Evolutionary conservation across 1,139 yeast genomes (phyloP).

Genomic region (Saccharomycopsis crataegensis): DNA sequence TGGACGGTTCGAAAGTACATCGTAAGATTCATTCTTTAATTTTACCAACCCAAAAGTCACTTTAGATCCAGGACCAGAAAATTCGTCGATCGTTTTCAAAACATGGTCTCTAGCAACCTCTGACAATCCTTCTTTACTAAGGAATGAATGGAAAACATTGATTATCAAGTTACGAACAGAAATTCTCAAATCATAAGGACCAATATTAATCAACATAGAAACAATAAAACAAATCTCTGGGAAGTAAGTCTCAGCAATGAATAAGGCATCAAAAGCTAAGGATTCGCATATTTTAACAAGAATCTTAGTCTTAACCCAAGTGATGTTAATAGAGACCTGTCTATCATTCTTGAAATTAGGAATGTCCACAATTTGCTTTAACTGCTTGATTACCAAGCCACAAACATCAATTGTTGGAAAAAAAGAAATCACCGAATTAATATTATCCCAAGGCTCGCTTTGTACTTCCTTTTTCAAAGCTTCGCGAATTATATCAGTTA

Average conservation of each 20-base stretch:
- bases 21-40: constrained; percentile 35
- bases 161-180: constrained; percentile 60
- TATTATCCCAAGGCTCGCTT: constrained; percentile 58
- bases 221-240: constrained; percentile 70
- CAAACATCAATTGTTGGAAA: constrained; percentile 70
- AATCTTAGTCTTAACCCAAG: constrained; percentile 68
- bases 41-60: constrained; percentile 76
- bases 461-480: constrained; percentile 73
- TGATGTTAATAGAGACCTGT: constrained; percentile 48
- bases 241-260: constrained; percentile 56
- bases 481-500: constrained; percentile 68
- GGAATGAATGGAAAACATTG: constrained; percentile 66
- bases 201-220: constrained; percentile 66
- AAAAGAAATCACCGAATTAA: constrained; percentile 53
- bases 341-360: constrained; percentile 38
- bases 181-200: constrained; percentile 59
- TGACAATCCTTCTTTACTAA: constrained; percentile 49
- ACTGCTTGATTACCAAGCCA: constrained; percentile 52
- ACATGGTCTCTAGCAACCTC: constrained; percentile 38
- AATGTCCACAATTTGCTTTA: constrained; percentile 41
- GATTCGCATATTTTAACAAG: constrained; percentile 60
- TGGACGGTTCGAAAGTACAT: constrained; percentile 31
- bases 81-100: constrained; percentile 46
- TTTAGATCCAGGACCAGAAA: constrained; percentile 67
- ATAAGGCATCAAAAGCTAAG: constrained; percentile 64